Evolutionary conservation across 306 rosid species (phyloP), one percentile per base, ranked within the genome.

Genomic region (Inga laurina): DNA sequence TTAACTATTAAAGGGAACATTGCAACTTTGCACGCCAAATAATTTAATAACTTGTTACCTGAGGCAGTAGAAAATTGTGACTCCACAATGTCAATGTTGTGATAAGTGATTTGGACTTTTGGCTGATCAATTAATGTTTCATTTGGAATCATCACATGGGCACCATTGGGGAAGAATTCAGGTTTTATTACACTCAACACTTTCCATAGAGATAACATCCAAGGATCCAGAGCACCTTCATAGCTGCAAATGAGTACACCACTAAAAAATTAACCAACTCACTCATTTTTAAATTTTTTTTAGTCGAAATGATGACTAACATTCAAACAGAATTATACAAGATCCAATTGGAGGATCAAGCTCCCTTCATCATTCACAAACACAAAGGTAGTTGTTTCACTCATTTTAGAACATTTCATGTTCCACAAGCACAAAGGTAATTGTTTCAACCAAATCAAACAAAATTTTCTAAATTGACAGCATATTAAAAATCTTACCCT

Each of bases 161-260:
- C 90, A 48, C 96, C 97, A 46, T 90, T 85, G 34, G 94, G 91
- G 78, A 92, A 89, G 85, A 88, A 87, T 72, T 86, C 87, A 13
- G 89, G 94, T 87, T 88, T 84, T 70, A 81, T 82, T 66, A 76
- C 79, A 85, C 84, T 79, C 87, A 95, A 87, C 37, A 68, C 82
- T 70, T 78, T 85, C 98, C 99, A 95, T 66, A 95, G 79, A 46
- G 96, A 92, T 84, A 88, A 73, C 92, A 93, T 88, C 98, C 99
- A 95, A 41, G 96, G 92, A 91, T 95, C 99, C 82, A 95, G 92
- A 79, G 94, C 93, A 85, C 93, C 99, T 87, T 95, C 99, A 76
- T 92, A 95, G 83, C 99, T 93, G 72, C 70, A 74, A 77, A 85
- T 19, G 57, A 49, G 75, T 56, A 78, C 54, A 83, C 56, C 43